These are phyloP conservation scores for Zizania latifolia DNA, from an alignment of 176 grass and related monocot genomes.

Conservation along the genomic window DNA sequence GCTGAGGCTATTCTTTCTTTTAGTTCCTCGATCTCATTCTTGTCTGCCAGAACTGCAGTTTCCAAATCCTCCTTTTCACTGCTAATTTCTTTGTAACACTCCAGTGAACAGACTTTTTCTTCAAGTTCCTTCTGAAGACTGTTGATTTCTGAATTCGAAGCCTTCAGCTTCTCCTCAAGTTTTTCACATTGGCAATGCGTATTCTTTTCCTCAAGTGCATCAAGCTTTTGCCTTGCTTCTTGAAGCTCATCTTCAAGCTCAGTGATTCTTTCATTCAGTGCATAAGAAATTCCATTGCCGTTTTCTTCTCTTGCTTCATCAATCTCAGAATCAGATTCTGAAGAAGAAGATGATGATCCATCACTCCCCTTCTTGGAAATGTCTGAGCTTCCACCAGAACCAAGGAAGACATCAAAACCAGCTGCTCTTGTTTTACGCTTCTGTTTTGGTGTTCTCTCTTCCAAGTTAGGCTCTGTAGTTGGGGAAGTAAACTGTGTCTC, in stretches of 20 bases:
- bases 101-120: slow-evolving; percentile 18
- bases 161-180: slow-evolving; percentile 41
- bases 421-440: slow-evolving; percentile 35
- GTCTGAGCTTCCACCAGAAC: slow-evolving; percentile 39
- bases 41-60: slow-evolving; percentile 41
- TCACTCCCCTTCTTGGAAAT: slow-evolving; percentile 48
- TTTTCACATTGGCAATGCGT: slow-evolving; percentile 29
- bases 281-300: slow-evolving; percentile 42
- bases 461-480: slow-evolving; percentile 26
- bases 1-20: slow-evolving; percentile 43
- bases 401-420: slow-evolving; percentile 52
- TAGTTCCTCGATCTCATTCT: slow-evolving; percentile 47
- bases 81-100: slow-evolving; percentile 32
- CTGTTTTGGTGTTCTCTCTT: slow-evolving; percentile 30
- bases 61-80: slow-evolving; percentile 47
- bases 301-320: slow-evolving; percentile 45
- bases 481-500: slow-evolving; percentile 37
- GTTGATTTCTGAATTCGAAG: slow-evolving; percentile 35
- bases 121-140: slow-evolving; percentile 37
- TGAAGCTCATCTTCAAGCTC: slow-evolving; percentile 79
- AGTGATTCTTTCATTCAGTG: slow-evolving; percentile 41
- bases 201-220: slow-evolving; percentile 55
- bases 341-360: slow-evolving; percentile 64
- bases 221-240: slow-evolving; percentile 48
- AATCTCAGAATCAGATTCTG: slow-evolving; percentile 63